Conservation (phyloP, 106 monocot genomes). For the Amphibolis antarctica region DNA sequence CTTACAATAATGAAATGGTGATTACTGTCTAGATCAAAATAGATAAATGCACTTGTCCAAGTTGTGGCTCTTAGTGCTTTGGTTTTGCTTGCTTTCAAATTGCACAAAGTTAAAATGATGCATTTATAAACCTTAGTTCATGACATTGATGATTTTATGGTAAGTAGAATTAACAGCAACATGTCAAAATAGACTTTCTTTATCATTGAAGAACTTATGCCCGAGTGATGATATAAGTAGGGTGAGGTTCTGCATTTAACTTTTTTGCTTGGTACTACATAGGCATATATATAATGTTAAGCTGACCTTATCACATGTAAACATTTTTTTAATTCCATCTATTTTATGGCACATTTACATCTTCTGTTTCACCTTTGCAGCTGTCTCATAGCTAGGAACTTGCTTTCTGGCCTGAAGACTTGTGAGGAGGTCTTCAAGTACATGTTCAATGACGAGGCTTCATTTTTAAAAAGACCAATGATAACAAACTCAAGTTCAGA, state of each 20-base stretch:
- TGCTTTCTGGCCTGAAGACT: constrained; percentile 87
- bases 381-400: constrained; percentile 92
- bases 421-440: constrained; percentile 76
- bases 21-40: too few relatives aligned
- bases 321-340: not conserved
- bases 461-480: constrained; percentile 30
- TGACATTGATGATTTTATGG: too few relatives aligned
- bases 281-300: not conserved
- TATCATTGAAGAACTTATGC: not conserved
- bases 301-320: not conserved
- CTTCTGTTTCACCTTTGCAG: constrained; percentile 27
- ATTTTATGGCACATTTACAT: constrained; percentile 1
- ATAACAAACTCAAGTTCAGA: constrained; percentile 31
- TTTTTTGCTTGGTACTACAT: not conserved
- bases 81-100: too few relatives aligned
- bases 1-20: too few relatives aligned
- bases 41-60: too few relatives aligned
- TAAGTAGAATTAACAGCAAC: too few relatives aligned
- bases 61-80: too few relatives aligned
- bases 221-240: not conserved
- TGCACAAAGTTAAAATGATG: too few relatives aligned
- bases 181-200: too few relatives aligned
- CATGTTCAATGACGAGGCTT: constrained; percentile 53
- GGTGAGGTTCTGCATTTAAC: not conserved
- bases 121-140: too few relatives aligned